These are phyloP conservation scores for Desmodesmus armatus DNA, from an alignment of 139 green algal genomes.

Conservation along the genomic window DNA sequence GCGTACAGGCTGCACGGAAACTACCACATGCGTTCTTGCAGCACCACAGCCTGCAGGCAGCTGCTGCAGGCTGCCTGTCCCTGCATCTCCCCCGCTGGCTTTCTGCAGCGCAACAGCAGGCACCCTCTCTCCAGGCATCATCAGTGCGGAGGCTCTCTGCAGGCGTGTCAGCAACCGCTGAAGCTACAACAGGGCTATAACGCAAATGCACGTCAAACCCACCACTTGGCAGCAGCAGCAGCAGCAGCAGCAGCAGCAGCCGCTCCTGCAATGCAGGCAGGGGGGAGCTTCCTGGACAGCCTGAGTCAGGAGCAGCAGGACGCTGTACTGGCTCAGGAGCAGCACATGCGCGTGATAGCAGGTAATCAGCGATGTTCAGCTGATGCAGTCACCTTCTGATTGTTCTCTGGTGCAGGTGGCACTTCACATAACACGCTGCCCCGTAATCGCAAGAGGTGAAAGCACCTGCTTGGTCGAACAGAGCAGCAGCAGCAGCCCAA, in stretches of 20 bases:
- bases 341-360: constrained; percentile 38
- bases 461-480: too few relatives aligned
- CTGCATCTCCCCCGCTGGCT: neutral
- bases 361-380: neutral
- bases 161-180: neutral
- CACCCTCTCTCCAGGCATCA: neutral
- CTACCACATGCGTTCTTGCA: too few relatives aligned
- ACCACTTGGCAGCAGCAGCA: neutral
- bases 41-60: constrained; percentile 26
- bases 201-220: neutral
- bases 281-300: neutral
- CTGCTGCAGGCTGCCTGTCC: neutral
- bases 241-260: neutral
- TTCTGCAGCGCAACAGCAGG: neutral
- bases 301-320: constrained; percentile 29
- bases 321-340: neutral
- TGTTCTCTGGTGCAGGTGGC: neutral
- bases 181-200: neutral
- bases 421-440: neutral
- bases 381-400: neutral
- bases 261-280: constrained; percentile 1
- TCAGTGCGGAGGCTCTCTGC: neutral
- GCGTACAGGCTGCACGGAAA: too few relatives aligned
- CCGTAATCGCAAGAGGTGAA: constrained; percentile 13
- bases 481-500: neutral